Base-by-base conservation (phyloP, 2,329 filamentous ascomycete genomes). In the Neophaeococcomyces aloes region DNA sequence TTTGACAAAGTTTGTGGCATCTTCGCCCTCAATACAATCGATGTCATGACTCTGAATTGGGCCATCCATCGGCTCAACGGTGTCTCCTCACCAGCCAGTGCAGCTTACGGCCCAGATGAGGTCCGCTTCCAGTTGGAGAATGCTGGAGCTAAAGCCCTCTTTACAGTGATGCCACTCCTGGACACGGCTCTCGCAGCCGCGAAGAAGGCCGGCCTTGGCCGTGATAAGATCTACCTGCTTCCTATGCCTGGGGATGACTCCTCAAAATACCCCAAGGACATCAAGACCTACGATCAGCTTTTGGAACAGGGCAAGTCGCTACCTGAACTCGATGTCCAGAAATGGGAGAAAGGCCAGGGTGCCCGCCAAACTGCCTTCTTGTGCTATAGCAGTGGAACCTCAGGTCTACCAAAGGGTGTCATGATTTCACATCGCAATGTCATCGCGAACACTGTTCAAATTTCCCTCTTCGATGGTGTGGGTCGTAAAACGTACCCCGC, bases 11-110 rank as follows among this genome's bases (percentile, higher is more conserved):
- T 88, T 18, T 68, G 86, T 37, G 81, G 71, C 3, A 67, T 88
- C 21, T 93, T 85, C 64, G 80, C 81, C n/a, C 63, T 87, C 47
- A 93, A 93, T 59, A 86, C 84, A 76, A 78, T 91, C 50, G 84
- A 91, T 61, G 85, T 81, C 42, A 65, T 87, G 48, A 76, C 83
- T 3, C 64, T 86, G 23, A 76, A 75, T 30, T 86, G 83, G 72
- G 81, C 84, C 2, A 72, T 83, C 13, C 85, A 89, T 59, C 74
- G 81, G 45, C 65, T 88, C 11, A 78, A 78, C n/a, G 85, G 83
- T 48, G 72, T 89, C 45, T 73, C 80, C 45, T 81, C 79, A 0
- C 81, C 83, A 1, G 83, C 82, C 44, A 88, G 84, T 59, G 83
- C 83, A 10, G 79, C 78, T 3, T 87, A 86, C 61, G 83, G 78